Percentiles rank a stretch among this genome's conserved stretches.
phyloP scores from a whole-genome alignment of 768 basidiomycete genomes.

The Lactifluus pinguis region DNA sequence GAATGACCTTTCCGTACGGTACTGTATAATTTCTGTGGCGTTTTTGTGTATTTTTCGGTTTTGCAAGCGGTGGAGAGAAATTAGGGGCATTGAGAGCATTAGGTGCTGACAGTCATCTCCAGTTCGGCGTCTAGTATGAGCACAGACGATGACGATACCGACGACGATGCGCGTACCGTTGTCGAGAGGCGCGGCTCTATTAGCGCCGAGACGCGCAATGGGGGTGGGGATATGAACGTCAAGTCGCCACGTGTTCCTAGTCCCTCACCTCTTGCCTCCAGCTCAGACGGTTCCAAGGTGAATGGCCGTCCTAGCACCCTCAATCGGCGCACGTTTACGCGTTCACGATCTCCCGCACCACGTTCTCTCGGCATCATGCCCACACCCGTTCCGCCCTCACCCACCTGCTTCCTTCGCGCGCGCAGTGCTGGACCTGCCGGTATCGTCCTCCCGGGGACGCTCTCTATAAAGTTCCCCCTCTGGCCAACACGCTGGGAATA shows the following conservation, averaged over 20 bases:
- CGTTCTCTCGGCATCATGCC: conserved; percentile 26
- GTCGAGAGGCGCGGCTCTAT: conserved; percentile 4
- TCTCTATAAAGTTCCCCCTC: conserved; percentile 38
- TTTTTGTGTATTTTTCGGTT: not conserved
- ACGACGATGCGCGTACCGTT: conserved; percentile 32
- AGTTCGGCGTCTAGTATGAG: conserved; percentile 44
- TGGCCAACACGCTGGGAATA: conserved; percentile 34
- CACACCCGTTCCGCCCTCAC: conserved; percentile 31
- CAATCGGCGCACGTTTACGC: conserved; percentile 47
- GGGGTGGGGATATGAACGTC: not conserved
- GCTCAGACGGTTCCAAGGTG: conserved; percentile 35
- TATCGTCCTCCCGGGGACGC: conserved; percentile 39
- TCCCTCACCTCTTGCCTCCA: conserved; percentile 21
- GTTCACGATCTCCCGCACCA: conserved; percentile 62
- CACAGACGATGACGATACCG: conserved; percentile 51
- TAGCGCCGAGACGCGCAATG: conserved; percentile 5
- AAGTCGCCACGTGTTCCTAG: conserved; percentile 9
- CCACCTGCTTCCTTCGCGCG: conserved; percentile 35
- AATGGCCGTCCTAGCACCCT: conserved; percentile 26
- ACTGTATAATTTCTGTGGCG: not conserved
- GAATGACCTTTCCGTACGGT: not conserved
- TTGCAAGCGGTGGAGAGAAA: no score
- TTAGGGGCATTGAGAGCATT: not conserved
- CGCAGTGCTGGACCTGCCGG: conserved; percentile 24
- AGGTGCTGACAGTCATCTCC: not conserved